These are phyloP conservation scores for Annulohypoxylon nitens DNA, from an alignment of 495 filamentous ascomycete genomes.

Conservation along the genomic window DNA sequence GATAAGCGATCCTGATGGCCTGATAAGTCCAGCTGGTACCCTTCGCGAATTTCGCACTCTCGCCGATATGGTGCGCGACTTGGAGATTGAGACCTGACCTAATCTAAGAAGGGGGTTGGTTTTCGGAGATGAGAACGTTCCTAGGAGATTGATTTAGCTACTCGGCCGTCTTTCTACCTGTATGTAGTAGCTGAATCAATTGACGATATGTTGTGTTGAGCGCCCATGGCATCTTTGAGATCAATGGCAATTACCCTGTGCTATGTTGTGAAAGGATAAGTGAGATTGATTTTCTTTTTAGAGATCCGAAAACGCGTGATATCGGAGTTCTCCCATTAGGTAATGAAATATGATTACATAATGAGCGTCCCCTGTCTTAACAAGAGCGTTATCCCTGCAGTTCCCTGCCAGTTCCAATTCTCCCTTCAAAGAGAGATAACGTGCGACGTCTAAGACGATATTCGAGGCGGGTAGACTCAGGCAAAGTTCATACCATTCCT, in stretches of 20 bases:
- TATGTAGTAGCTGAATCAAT: not conserved
- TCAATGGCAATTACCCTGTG: not conserved
- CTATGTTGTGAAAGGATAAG: too few species aligned
- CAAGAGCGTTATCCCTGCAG: too few species aligned
- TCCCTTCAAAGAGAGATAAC: too few species aligned
- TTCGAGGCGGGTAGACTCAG: not conserved
- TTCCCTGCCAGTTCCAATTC: too few species aligned
- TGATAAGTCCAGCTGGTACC: conserved; percentile 24
- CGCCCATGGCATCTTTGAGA: not conserved
- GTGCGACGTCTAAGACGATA: too few species aligned
- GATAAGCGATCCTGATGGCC: conserved; percentile 26
- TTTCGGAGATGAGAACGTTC: not conserved
- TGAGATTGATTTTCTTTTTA: too few species aligned
- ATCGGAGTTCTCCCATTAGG: too few species aligned
- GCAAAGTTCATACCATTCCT: not conserved
- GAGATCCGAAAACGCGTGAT: too few species aligned
- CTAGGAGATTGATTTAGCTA: not conserved
- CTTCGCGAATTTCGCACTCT: conserved; percentile 31
- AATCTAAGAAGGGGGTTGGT: too few species aligned
- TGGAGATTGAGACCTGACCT: not conserved
- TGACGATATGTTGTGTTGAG: not conserved
- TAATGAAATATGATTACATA: too few species aligned
- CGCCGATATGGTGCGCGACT: conserved; percentile 32
- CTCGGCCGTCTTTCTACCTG: not conserved
- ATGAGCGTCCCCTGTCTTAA: too few species aligned